A percentile compares a stretch with the other conserved stretches of the same genome.
These are phyloP conservation scores for Solanum hybrid DNA, from an alignment of 305 asterid species.

Conservation along the genomic window DNA sequence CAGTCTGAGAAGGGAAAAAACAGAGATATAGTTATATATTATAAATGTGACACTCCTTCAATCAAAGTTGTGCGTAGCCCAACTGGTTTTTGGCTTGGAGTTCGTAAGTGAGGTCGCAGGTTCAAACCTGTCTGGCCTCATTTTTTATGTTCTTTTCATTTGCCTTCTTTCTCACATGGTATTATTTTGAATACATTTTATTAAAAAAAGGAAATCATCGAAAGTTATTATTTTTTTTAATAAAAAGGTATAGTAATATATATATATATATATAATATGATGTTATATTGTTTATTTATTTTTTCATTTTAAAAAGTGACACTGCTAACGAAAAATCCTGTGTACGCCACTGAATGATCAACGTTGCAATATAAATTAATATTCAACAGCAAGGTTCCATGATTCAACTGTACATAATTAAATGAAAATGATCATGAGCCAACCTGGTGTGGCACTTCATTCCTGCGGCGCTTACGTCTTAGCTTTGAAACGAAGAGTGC, in stretches of 20 bases:
- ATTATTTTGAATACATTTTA: too few species aligned
- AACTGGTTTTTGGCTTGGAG: background rate
- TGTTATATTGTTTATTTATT: too few species aligned
- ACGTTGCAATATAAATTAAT: background rate
- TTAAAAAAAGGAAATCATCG: too few species aligned
- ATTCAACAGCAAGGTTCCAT: background rate
- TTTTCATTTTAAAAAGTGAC: too few species aligned
- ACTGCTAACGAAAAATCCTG: too few species aligned
- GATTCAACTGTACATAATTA: background rate
- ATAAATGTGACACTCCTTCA: background rate
- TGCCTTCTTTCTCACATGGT: too few species aligned
- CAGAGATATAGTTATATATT: background rate
- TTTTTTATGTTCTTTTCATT: too few species aligned
- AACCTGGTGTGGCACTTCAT: constrained; percentile 67
- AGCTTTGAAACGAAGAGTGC: constrained; percentile 56
- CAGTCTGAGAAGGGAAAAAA: background rate
- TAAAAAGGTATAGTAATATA: too few species aligned
- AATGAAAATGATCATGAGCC: constrained; percentile 14
- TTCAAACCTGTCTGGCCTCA: too few species aligned
- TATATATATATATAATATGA: too few species aligned
- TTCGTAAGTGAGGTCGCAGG: too few species aligned
- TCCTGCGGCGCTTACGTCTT: constrained; percentile 65
- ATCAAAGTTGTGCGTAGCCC: background rate
- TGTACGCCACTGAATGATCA: background rate
- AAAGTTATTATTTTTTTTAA: too few species aligned